phyloP scores from a whole-genome alignment of 208 protist species.

The Leishmania tarentolae region DNA sequence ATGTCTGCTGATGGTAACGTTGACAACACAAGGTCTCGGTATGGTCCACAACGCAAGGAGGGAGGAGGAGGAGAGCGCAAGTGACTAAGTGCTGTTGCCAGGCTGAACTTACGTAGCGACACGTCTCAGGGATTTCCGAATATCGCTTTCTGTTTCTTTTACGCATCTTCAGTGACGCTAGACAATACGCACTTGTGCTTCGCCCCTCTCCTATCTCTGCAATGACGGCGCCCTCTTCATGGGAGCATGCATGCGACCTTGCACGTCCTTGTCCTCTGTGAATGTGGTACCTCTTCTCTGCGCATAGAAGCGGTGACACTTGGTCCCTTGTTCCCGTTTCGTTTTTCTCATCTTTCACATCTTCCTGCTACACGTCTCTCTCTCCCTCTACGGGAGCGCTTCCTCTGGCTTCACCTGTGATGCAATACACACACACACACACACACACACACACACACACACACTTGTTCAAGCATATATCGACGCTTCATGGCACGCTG shows the following conservation, averaged over 20 bases:
- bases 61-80: neutral
- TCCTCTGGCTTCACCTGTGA: neutral
- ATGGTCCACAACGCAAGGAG: neutral
- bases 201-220: neutral
- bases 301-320: neutral
- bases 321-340: neutral
- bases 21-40: neutral
- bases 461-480: neutral
- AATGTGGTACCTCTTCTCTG: neutral
- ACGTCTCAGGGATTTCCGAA: neutral
- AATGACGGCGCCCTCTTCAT: neutral
- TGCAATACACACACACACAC: neutral
- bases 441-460: neutral
- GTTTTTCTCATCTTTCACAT: neutral
- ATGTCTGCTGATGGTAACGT: neutral
- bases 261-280: neutral
- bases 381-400: neutral
- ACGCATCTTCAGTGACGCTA: neutral
- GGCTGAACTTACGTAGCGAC: neutral
- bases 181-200: neutral
- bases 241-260: neutral
- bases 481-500: neutral
- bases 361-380: neutral
- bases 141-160: neutral
- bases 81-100: neutral